Evolutionary conservation across 2,329 filamentous ascomycete species (phyloP), one percentile per base, ranked within the genome.

Genomic region (Arthroderma sp.): DNA sequence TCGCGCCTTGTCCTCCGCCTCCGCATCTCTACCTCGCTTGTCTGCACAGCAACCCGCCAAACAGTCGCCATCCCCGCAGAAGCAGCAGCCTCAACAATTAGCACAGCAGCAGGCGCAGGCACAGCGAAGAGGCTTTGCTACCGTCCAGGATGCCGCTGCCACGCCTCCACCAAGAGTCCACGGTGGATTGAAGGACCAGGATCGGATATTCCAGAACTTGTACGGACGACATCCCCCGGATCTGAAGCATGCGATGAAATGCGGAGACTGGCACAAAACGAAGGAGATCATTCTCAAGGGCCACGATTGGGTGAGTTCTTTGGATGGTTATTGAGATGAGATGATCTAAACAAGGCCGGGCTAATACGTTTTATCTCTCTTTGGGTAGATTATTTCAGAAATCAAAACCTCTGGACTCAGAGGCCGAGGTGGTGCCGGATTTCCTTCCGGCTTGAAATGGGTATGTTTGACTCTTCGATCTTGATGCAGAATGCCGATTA

Each of bases 201-300:
- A 98, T 77, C 85, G 93, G 68, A 98, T 98, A 76, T 98, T 98
- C 77, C 91, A 95, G 78, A 98, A 98, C 77, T 81, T 98, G 59
- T 98, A 98, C 77, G 85, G 89, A 68, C 89, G 93, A 71, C 89
- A 88, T 76, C 90, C 89, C 55, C 81, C 90, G 62, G 91, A 96
- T 73, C 77, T 98, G 66, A 91, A 93, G 79, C 89, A 84, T 70
- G 91, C 93, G 56, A 91, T 89, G 85, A 95, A 95, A 77, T 95
- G 95, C 81, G 93, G 93, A 66, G 93, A 97, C 74, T 98, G 93
- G 93, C 84, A 98, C 79, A 95, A 94, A 81, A 98, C 93, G 57
- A 98, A 98, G 81, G 93, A 98, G 73, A 98, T 98, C 59, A 75
- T 98, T 59, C 77, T 89, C 66, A 98, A 98, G 81, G 93, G 93